Evolutionary conservation across 208 protist species (phyloP).

Genomic region (Trypanosoma caninum): DNA sequence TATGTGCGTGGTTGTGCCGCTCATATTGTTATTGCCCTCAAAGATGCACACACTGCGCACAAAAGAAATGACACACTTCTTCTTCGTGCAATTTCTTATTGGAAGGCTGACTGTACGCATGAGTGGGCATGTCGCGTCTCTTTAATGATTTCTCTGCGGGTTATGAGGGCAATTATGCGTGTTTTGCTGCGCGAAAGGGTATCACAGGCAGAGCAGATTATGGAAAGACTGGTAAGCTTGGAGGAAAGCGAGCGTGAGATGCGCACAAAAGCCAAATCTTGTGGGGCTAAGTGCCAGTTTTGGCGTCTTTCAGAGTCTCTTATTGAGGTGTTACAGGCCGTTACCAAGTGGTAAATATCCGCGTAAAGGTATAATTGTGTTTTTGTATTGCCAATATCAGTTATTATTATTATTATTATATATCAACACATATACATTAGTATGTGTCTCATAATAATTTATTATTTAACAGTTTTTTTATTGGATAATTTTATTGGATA

Average conservation of each 20-base stretch:
- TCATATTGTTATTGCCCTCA: constrained; percentile 5
- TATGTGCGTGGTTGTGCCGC: constrained; percentile 7
- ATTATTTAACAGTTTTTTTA: background rate
- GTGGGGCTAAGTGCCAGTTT: constrained; percentile 3
- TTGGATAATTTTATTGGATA: too few relatives aligned
- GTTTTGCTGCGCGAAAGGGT: constrained; percentile 2
- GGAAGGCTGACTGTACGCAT: constrained; percentile 17
- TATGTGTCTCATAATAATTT: background rate
- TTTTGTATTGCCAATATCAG: constrained; percentile 2
- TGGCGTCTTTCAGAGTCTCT: background rate
- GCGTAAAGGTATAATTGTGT: background rate
- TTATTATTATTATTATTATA: background rate
- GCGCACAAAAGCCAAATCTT: background rate
- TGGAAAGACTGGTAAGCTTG: constrained; percentile 2
- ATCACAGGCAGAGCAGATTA: background rate
- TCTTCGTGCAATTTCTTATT: background rate
- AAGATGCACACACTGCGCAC: background rate
- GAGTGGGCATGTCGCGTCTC: constrained; percentile 34
- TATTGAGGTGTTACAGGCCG: constrained; percentile 1
- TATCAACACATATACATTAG: constrained; percentile 1
- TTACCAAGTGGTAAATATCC: constrained; percentile 10
- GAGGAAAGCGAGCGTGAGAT: background rate
- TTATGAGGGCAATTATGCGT: background rate
- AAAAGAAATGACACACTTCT: background rate
- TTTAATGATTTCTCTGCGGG: constrained; percentile 43